A percentile compares a stretch with the other conserved stretches of the same genome.
phyloP scores from a whole-genome alignment of 805 yeast species.

The Saturnispora quitensis region DNA sequence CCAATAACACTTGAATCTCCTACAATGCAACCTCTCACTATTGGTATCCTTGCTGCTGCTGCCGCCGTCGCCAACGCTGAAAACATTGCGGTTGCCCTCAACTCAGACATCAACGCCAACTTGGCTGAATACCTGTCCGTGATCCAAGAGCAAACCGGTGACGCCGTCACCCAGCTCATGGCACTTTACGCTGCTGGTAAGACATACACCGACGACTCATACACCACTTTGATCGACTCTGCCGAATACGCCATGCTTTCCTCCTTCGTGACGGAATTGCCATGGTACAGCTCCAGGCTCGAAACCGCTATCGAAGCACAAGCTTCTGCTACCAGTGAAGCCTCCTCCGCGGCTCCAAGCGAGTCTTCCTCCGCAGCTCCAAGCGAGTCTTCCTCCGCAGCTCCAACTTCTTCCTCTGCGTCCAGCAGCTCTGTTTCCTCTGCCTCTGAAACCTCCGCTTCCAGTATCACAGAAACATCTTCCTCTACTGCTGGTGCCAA shows the following conservation, averaged over 20 bases:
- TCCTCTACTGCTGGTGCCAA: conserved; percentile 14
- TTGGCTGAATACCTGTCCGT: conserved; percentile 27
- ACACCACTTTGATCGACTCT: conserved; percentile 31
- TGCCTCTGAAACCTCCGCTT: conserved; percentile 6
- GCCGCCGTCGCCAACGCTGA: conserved; percentile 19
- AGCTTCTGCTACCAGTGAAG: conserved; percentile 4
- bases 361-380: conserved; percentile 12
- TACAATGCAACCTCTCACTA: conserved; percentile 20
- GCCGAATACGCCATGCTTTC: conserved; percentile 15
- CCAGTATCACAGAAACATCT: conserved; percentile 3
- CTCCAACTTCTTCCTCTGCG: conserved; percentile 5
- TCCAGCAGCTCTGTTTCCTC: conserved; percentile 4
- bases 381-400: conserved; percentile 4
- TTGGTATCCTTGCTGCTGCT: conserved; percentile 18
- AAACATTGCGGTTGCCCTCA: conserved; percentile 29
- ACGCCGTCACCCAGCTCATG: conserved; percentile 25
- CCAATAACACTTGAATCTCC: background rate
- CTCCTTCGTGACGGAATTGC: conserved; percentile 25
- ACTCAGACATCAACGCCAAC: conserved; percentile 29
- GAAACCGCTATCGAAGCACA: conserved; percentile 13
- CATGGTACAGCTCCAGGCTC: conserved; percentile 29
- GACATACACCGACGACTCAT: conserved; percentile 37
- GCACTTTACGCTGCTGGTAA: conserved; percentile 25
- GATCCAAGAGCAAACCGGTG: conserved; percentile 23
- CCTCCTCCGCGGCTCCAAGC: conserved; percentile 9